Percentiles rank a stretch among this genome's conserved stretches.
phyloP scores from a whole-genome alignment of 352 stramenopile species.

The Pythium myriotylum region DNA sequence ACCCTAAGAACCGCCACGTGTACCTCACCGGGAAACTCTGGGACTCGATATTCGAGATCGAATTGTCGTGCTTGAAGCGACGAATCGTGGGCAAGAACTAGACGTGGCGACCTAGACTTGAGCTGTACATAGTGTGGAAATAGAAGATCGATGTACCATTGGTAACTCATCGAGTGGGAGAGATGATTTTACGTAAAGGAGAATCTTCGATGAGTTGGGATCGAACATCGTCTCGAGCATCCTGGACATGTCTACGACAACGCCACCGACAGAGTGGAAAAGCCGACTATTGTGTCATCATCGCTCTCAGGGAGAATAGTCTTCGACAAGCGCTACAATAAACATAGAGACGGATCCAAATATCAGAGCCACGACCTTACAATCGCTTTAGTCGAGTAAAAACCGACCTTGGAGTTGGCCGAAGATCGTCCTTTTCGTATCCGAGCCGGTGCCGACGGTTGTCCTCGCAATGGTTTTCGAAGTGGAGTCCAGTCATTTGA shows the following conservation, averaged over 20 bases:
- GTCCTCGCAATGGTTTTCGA: background rate
- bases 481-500: conserved; percentile 5
- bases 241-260: conserved; percentile 2
- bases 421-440: conserved; percentile 5
- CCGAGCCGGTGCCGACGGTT: background rate
- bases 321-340: conserved; percentile 28
- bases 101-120: background rate
- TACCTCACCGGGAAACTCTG: conserved; percentile 85
- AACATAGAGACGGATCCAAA: background rate
- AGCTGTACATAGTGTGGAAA: background rate
- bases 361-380: background rate
- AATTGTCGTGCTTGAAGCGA: conserved; percentile 55
- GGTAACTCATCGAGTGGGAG: conserved; percentile 1
- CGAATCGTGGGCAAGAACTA: background rate
- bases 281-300: conserved; percentile 18
- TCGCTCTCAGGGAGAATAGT: conserved; percentile 25
- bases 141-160: background rate
- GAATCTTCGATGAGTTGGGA: too few relatives aligned
- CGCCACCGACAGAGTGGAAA: conserved; percentile 28
- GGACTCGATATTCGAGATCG: conserved; percentile 84
- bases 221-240: background rate
- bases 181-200: background rate
- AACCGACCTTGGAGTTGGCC: conserved; percentile 19
- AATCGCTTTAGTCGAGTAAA: background rate
- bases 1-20: conserved; percentile 58